Evolutionary conservation across 192 early-diverging fungal genomes (phyloP), one percentile per base, ranked within the genome.

Genomic region (Mortierella claussenii): DNA sequence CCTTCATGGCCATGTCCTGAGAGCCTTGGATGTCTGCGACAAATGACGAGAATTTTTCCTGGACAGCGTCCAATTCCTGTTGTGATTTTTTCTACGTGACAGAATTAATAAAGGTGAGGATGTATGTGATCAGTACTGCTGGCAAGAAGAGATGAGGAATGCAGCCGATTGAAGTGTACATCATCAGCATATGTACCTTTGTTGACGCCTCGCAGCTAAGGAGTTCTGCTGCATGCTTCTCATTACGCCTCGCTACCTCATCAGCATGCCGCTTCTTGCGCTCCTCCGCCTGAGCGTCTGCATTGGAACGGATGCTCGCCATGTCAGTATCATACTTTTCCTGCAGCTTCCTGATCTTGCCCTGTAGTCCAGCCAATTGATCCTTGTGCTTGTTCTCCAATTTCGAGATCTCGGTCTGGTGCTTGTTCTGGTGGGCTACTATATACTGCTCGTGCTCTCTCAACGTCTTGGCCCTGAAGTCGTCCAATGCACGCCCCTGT

Each of bases 11-110:
- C 1, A 32, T 43, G 26, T 62, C 73, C 40, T 59, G 61, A 13
- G 27, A 40, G 10, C 49, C 57, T 23, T 80, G 64, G 28, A 43
- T 65, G 4, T 67, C 59, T 24, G 33, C 73, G n/a, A 75, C 60
- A 55, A 70, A 70, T 3, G 66, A 15, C 5, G 67, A 30, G 30
- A 69, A 66, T 23, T 78, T 57, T 21, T 24, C 20, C 28, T 79
- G 58, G 34, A 69, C 55, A 0, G 20, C 56, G 58, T 62, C 60
- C 21, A 65, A 17, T 6, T 69, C 68, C n/a, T 20, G 24, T n/a
- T 70, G 78, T 24, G 54, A 42, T 26, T 63, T 64, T 20, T 31
- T 42, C 73, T 66, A 60, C 18, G n/a, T n/a, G n/a, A n/a, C n/a
- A n/a, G n/a, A n/a, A n/a, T n/a, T n/a, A n/a, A n/a, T n/a, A n/a